Evolutionary conservation across 1,284 basidiomycete genomes (phyloP).

Genomic region (Microbotryum intermedium): DNA sequence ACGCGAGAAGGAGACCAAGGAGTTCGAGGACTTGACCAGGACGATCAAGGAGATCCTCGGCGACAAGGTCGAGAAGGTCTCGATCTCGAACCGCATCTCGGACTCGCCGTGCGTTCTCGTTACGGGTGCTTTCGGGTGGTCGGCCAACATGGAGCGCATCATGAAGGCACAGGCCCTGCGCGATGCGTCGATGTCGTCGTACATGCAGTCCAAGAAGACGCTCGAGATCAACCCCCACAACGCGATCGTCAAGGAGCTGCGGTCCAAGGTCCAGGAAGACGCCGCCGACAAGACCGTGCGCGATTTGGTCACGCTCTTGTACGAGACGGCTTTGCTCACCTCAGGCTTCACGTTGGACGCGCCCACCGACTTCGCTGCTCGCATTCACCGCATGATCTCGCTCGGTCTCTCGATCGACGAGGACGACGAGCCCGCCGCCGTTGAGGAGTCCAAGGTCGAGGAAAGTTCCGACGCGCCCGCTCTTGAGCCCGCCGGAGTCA

Average conservation of each 20-base stretch:
- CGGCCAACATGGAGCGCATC: conserved; percentile 94
- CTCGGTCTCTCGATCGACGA: conserved; percentile 49
- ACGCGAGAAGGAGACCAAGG: conserved; percentile 78
- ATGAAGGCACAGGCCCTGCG: conserved; percentile 99
- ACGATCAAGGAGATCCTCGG: conserved; percentile 97
- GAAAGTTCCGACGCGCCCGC: conserved; percentile 19
- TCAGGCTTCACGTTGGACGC: conserved; percentile 80
- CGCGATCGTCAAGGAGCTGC: conserved; percentile 92
- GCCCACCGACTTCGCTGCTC: conserved; percentile 87
- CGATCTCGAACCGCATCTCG: conserved; percentile 94
- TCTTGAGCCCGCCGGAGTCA: conserved; percentile 20
- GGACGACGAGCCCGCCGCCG: conserved; percentile 30
- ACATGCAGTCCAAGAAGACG: conserved; percentile 97
- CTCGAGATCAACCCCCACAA: conserved; percentile 94
- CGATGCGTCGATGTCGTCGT: conserved; percentile 97
- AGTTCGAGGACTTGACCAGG: conserved; percentile 83
- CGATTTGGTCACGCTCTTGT: conserved; percentile 89
- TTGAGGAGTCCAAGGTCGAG: conserved; percentile 38
- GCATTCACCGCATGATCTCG: conserved; percentile 95
- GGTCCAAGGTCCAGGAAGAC: conserved; percentile 88
- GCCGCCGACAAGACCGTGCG: conserved; percentile 97
- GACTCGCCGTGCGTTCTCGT: conserved; percentile 95
- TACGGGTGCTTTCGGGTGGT: conserved; percentile 99
- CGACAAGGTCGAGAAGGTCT: conserved; percentile 99
- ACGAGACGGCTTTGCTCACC: conserved; percentile 82